Conservation (phyloP, 352 stramenopile genomes). For the Pythium coloratum region DNA sequence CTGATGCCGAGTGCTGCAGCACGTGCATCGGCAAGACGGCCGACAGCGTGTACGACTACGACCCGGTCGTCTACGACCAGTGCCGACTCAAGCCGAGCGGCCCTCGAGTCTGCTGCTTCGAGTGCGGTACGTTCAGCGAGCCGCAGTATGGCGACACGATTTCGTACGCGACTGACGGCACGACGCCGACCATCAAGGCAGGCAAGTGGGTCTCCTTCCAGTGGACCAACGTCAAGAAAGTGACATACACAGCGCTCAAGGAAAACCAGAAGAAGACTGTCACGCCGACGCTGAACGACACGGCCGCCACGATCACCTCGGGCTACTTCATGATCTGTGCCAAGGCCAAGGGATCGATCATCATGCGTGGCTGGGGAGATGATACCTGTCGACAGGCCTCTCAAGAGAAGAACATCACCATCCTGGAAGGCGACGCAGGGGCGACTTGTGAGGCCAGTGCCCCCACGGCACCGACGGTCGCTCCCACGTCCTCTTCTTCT, state of each 20-base stretch:
- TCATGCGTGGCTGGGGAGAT: constrained; percentile 58
- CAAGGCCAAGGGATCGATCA: constrained; percentile 46
- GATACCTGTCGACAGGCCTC: constrained; percentile 56
- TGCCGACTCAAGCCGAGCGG: constrained; percentile 15
- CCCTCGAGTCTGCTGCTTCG: constrained; percentile 28
- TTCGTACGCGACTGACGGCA: constrained; percentile 23
- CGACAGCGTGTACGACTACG: constrained; percentile 25
- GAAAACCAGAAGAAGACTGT: constrained; percentile 64
- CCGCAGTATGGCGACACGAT: constrained; percentile 24
- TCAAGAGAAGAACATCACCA: constrained; percentile 33
- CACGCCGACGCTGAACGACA: constrained; percentile 42
- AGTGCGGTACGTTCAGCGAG: constrained; percentile 24
- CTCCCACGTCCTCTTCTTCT: background rate
- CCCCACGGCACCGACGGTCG: constrained; percentile 15
- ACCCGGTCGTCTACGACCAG: constrained; percentile 21
- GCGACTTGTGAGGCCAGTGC: constrained; percentile 22
- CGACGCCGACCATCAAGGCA: constrained; percentile 24
- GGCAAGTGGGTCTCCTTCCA: constrained; percentile 52
- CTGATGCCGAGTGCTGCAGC: constrained; percentile 26
- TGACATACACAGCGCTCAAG: constrained; percentile 68
- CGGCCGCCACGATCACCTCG: constrained; percentile 32
- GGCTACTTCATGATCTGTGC: constrained; percentile 66
- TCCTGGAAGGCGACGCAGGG: constrained; percentile 32
- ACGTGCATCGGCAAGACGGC: constrained; percentile 29
- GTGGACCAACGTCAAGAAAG: constrained; percentile 46